Evolutionary conservation across 371 early-diverging fungal genomes (phyloP).

Genomic region (Lichtheimia hyalospora): DNA sequence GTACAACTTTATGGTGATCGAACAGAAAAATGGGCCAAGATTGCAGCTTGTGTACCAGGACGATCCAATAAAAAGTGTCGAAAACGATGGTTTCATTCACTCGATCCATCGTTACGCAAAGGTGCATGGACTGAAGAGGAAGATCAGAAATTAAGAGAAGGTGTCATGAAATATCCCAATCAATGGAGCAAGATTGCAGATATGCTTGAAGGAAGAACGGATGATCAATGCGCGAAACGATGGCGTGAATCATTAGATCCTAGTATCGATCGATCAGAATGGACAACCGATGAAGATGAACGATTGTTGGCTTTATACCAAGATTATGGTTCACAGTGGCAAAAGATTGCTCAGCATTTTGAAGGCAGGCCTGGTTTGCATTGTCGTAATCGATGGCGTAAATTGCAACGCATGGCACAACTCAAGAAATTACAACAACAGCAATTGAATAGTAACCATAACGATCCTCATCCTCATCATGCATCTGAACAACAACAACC

Average conservation of each 20-base stretch:
- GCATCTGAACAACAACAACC: not conserved
- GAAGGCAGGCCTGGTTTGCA: conserved; percentile 79
- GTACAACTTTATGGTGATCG: conserved; percentile 75
- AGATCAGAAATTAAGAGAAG: conserved; percentile 65
- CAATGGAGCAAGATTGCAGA: conserved; percentile 84
- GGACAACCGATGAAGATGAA: conserved; percentile 77
- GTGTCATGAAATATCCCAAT: conserved; percentile 62
- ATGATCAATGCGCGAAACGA: conserved; percentile 81
- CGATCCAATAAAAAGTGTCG: conserved; percentile 81
- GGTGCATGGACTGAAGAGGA: conserved; percentile 83
- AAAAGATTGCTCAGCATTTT: conserved; percentile 76
- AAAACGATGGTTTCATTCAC: conserved; percentile 80
- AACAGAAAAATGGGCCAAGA: conserved; percentile 81
- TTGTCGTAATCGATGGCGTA: conserved; percentile 82
- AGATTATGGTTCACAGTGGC: conserved; percentile 79
- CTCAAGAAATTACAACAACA: conserved; percentile 31
- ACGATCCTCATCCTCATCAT: conserved; percentile 14
- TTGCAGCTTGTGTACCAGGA: conserved; percentile 77
- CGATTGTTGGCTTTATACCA: conserved; percentile 62
- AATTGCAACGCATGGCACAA: conserved; percentile 67
- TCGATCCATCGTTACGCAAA: conserved; percentile 75
- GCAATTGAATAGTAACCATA: conserved; percentile 21
- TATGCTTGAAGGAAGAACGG: conserved; percentile 73
- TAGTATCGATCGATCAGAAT: conserved; percentile 69
- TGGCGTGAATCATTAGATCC: conserved; percentile 84